Evolutionary conservation across 2,329 filamentous ascomycete species (phyloP), one percentile per base, ranked within the genome.

Genomic region (Trichoderma guizhouense): DNA sequence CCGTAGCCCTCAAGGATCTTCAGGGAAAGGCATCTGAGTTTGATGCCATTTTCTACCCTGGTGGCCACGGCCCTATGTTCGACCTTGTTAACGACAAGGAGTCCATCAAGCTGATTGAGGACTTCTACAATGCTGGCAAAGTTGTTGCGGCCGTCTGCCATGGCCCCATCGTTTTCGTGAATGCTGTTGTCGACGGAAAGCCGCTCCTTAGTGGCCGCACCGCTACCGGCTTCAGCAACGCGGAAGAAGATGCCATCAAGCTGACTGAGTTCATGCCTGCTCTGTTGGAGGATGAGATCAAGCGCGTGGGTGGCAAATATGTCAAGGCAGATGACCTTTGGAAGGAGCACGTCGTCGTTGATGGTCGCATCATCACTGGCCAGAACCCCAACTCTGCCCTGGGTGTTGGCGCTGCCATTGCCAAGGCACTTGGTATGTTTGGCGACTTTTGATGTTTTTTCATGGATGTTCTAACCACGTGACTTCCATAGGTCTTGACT

Each of bases 161-260:
- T 21, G 43, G 43, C 5, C 43, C 43, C n/a, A 51, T 51, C n/a
- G 43, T 21, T 51, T 51, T 51, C 9, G n/a, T 51, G 43, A 51
- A 51, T 21, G 43, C 43, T n/a, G 43, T 51, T 51, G 43, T 51
- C 18, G 43, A 51, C 43, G 43, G 43, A 12, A 21, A 51, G n/a
- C 43, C 43, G n/a, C 43, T 51, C 43, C 43, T 51, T 21, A 51
- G n/a, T 51, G 43, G 43, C 9, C 43, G 43, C 43, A 21, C n/a
- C 1, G 43, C 43, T 24, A 91, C 89, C 0, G 89, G 87, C 8
- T 92, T 92, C 79, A 78, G 86, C 79, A 86, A 92, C 55, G 88
- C 89, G 79, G 86, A 87, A 72, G 84, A 86, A 78, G 79, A 81
- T 3, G 60, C 60, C 18, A 63, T 63, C 4, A 63, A 63, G 21